These are phyloP conservation scores for Bruguiera hainesii DNA, from an alignment of 441 rosid species.

Conservation along the genomic window DNA sequence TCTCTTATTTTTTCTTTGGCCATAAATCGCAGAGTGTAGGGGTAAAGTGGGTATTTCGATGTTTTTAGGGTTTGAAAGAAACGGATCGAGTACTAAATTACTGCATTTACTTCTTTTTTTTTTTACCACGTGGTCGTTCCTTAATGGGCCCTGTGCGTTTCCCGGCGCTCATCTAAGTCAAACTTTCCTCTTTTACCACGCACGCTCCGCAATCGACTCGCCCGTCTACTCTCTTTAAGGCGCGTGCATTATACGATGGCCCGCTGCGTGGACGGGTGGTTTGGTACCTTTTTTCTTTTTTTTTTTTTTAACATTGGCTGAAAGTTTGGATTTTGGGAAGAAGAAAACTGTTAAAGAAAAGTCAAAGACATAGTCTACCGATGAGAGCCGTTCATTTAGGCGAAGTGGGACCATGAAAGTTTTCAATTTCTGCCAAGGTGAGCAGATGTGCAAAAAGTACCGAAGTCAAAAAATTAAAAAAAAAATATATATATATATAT, in stretches of 20 bases:
- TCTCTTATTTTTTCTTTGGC: constrained; percentile 13
- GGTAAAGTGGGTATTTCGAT: constrained; percentile 27
- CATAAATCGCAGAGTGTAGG: constrained; percentile 41
- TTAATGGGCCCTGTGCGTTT: constrained; percentile 31
- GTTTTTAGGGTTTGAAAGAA: constrained; percentile 16
- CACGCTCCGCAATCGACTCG: not conserved
- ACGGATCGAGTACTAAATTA: constrained; percentile 26
- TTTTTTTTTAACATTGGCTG: not conserved
- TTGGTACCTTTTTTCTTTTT: not conserved
- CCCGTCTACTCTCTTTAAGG: not conserved
- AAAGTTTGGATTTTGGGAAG: not conserved
- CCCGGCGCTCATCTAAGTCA: constrained; percentile 33
- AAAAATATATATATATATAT: not conserved
- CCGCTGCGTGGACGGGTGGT: too few species aligned
- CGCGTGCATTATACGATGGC: too few species aligned
- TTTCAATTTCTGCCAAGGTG: too few species aligned
- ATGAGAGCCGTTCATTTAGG: not conserved
- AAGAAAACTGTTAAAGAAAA: not conserved
- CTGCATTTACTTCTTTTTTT: constrained; percentile 24
- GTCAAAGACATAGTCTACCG: not conserved
- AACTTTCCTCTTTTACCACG: constrained; percentile 21
- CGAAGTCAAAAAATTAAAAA: too few species aligned
- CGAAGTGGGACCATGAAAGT: not conserved
- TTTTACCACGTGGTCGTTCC: constrained; percentile 23
- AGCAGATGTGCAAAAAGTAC: too few species aligned